Percentiles rank a stretch among this genome's conserved stretches.
phyloP scores from a whole-genome alignment of 2,329 filamentous ascomycete genomes.

The Fusarium oxysporum region DNA sequence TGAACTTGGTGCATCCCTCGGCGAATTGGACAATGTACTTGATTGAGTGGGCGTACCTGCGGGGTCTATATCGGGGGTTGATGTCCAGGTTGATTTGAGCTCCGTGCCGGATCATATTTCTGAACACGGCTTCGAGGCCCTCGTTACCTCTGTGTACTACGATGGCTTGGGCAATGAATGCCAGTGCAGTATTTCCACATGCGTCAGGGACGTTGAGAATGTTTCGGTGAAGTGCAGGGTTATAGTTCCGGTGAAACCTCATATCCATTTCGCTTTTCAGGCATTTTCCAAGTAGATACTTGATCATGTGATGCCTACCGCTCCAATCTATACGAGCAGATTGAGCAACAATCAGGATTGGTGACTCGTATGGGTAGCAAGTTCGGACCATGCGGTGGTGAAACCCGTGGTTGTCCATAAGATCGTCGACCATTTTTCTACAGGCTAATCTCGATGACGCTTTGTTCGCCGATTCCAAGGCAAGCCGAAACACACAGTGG shows the following conservation, averaged over 20 bases:
- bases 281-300: neutral
- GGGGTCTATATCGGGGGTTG: neutral
- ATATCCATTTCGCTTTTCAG: neutral
- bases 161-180: neutral
- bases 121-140: constrained; percentile 1
- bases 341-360: neutral
- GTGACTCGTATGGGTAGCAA: neutral
- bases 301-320: neutral
- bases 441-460: neutral
- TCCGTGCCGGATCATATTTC: neutral
- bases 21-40: neutral
- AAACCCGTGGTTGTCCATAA: neutral
- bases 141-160: neutral
- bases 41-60: neutral
- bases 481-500: neutral
- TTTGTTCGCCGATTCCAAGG: neutral
- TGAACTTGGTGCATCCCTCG: neutral
- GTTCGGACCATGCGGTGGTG: constrained; percentile 11
- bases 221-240: neutral
- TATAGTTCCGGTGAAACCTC: neutral
- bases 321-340: neutral
- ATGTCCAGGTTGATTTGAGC: constrained; percentile 11
- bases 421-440: neutral
- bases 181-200: neutral
- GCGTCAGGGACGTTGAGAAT: neutral